Conservation (phyloP, 495 filamentous ascomycete species). For the Jackrogersella minutella region DNA sequence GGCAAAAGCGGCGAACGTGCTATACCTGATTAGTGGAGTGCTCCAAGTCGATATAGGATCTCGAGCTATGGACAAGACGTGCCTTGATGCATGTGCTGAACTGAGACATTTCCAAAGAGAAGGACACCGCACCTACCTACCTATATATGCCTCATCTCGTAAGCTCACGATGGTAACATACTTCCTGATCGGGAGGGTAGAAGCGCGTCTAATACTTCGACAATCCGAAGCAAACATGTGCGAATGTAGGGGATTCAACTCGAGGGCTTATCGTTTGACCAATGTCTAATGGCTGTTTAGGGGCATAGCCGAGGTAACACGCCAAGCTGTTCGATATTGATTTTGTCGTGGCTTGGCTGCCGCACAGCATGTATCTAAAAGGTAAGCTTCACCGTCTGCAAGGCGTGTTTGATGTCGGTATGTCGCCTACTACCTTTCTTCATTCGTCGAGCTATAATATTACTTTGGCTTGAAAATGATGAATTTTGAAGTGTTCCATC, state of each 20-base stretch:
- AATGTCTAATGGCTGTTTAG: conserved; percentile 5
- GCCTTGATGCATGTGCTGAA: conserved; percentile 20
- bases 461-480: too few species aligned
- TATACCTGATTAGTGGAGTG: too few species aligned
- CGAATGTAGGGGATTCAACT: background rate
- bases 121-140: conserved; percentile 7
- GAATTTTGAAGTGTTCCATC: too few species aligned
- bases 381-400: background rate
- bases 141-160: conserved; percentile 4
- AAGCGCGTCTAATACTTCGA: conserved; percentile 24
- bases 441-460: too few species aligned
- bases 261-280: background rate
- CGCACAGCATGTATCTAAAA: background rate
- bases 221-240: conserved; percentile 3
- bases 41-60: too few species aligned
- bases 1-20: too few species aligned
- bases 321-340: conserved; percentile 16
- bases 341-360: conserved; percentile 15
- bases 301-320: conserved; percentile 12
- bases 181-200: conserved; percentile 16
- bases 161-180: conserved; percentile 22
- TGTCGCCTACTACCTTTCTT: background rate
- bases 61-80: too few species aligned
- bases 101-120: conserved; percentile 28
- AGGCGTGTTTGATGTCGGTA: too few species aligned